phyloP scores from a whole-genome alignment of 2,329 filamentous ascomycete species.

The Monosporascus sp. region DNA sequence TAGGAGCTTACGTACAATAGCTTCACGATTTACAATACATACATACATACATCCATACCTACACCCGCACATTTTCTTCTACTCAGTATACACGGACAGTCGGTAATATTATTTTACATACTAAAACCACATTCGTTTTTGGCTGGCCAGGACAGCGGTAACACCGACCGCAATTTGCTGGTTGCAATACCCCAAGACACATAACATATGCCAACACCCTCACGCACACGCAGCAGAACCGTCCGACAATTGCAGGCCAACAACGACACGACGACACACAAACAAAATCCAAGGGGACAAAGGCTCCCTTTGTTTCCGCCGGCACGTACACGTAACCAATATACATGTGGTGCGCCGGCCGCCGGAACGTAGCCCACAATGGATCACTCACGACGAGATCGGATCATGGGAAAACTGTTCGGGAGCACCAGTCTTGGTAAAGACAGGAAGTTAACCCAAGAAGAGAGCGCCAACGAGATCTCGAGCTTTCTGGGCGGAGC shows the following conservation, averaged over 20 bases:
- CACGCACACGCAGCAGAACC: not conserved
- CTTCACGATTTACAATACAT: not conserved
- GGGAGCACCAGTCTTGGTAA: slow-evolving; percentile 34
- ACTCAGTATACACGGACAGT: no score
- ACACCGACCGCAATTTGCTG: not conserved
- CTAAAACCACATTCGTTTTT: not conserved
- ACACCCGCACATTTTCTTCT: not conserved
- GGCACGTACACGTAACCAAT: no score
- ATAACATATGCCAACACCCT: not conserved
- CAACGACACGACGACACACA: not conserved
- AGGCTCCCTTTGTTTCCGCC: not conserved
- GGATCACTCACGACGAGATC: slow-evolving; percentile 31
- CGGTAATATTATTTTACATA: not conserved
- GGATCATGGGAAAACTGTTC: slow-evolving; percentile 62
- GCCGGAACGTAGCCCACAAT: slow-evolving; percentile 14
- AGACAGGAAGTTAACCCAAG: slow-evolving; percentile 31
- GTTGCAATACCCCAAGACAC: no score
- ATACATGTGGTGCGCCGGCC: not conserved
- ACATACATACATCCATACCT: not conserved
- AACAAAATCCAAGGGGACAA: not conserved
- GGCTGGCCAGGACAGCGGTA: not conserved
- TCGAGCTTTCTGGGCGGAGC: slow-evolving; percentile 55
- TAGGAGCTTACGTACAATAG: not conserved
- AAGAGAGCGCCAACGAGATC: slow-evolving; percentile 45
- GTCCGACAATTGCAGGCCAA: not conserved